These are phyloP conservation scores for Basipetospora sp. DNA, from an alignment of 2,329 filamentous ascomycete species.

Conservation along the genomic window DNA sequence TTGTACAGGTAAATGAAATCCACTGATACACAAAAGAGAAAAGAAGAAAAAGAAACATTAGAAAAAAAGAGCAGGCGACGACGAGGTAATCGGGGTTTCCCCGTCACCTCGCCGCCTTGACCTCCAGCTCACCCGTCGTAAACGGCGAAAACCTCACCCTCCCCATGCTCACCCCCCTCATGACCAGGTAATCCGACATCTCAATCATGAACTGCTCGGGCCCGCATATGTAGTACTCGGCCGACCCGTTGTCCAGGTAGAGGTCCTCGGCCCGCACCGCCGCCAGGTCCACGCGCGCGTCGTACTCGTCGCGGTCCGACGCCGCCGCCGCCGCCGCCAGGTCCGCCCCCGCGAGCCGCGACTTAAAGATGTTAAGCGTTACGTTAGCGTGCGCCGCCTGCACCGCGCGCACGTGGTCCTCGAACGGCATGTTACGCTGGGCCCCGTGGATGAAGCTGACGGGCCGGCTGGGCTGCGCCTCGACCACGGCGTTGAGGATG, in stretches of 20 bases:
- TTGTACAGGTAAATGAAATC: background rate
- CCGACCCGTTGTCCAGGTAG: constrained; percentile 27
- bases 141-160: constrained; percentile 33
- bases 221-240: constrained; percentile 41
- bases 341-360: constrained; percentile 30
- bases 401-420: constrained; percentile 33
- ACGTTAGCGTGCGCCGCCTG: constrained; percentile 21
- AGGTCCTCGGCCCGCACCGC: constrained; percentile 29
- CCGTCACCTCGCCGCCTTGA: too few species aligned
- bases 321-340: constrained; percentile 20
- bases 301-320: constrained; percentile 21
- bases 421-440: constrained; percentile 36
- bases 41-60: background rate
- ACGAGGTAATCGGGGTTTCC: too few species aligned
- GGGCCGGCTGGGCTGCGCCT: constrained; percentile 29
- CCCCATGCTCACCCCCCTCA: constrained; percentile 22
- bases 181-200: constrained; percentile 28
- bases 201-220: constrained; percentile 41
- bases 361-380: constrained; percentile 34
- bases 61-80: background rate
- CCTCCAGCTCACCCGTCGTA: constrained; percentile 28
- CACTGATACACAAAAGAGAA: background rate
- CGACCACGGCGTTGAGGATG: constrained; percentile 41
- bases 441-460: constrained; percentile 47
- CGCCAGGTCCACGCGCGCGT: constrained; percentile 30